phyloP scores from a whole-genome alignment of 148 eudicot genomes.

The Pharnaceum exiguum region DNA sequence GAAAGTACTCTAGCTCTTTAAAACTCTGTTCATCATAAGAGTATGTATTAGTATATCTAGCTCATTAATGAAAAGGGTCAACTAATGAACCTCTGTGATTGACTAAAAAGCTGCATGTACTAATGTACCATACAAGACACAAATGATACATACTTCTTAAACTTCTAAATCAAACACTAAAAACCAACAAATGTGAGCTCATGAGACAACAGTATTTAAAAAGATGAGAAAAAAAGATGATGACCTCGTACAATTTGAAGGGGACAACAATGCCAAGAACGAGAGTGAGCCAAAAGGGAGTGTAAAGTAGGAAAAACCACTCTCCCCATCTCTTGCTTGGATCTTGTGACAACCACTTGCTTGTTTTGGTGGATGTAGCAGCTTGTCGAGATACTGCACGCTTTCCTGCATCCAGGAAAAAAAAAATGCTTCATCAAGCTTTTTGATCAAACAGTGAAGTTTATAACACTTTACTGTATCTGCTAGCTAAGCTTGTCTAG shows the following conservation, averaged over 20 bases:
- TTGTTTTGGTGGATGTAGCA: too few relatives aligned
- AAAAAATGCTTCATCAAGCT: too few relatives aligned
- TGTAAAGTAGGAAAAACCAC: slow-evolving; percentile 72
- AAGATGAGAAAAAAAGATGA: neutral
- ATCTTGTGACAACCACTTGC: slow-evolving; percentile 62
- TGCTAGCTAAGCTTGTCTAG: neutral
- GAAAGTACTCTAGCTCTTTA: slow-evolving; percentile 81
- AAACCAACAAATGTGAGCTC: neutral
- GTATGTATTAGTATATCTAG: neutral
- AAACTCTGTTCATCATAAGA: slow-evolving; percentile 55
- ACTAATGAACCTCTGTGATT: too few relatives aligned
- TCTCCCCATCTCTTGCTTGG: slow-evolving; percentile 98
- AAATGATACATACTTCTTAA: too few relatives aligned
- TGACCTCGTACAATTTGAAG: slow-evolving; percentile 82
- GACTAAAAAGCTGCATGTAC: neutral
- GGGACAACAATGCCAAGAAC: slow-evolving; percentile 92
- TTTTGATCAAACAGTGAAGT: too few relatives aligned
- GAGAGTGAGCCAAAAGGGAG: slow-evolving; percentile 95
- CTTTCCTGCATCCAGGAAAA: slow-evolving; percentile 13
- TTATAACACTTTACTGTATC: too few relatives aligned
- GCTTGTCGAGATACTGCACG: slow-evolving; percentile 3
- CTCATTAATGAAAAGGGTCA: neutral
- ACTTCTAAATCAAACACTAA: neutral
- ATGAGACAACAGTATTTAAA: neutral
- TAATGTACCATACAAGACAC: neutral